Conservation (phyloP, 2,329 filamentous ascomycete genomes). For the Tolypocladium nubicola region DNA sequence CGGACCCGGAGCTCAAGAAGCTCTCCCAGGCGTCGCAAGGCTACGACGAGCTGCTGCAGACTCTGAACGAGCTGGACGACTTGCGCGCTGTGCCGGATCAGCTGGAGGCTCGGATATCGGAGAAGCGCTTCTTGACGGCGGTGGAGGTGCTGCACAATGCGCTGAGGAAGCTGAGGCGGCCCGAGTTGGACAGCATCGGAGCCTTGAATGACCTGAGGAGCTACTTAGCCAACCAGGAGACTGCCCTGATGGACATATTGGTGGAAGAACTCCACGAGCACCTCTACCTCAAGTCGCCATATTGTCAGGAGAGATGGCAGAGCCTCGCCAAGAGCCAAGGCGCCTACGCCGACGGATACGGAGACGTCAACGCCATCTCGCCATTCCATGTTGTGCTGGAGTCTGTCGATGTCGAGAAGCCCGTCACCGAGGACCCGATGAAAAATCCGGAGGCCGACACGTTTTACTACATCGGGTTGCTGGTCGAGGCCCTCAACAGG, state of each 20-base stretch:
- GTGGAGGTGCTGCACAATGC: conserved; percentile 88
- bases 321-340: conserved; percentile 60
- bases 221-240: conserved; percentile 90
- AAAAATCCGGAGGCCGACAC: conserved; percentile 94
- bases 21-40: conserved; percentile 78
- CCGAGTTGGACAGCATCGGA: conserved; percentile 84
- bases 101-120: conserved; percentile 86
- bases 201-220: conserved; percentile 75
- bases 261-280: conserved; percentile 98
- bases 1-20: conserved; percentile 84
- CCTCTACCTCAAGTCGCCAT: conserved; percentile 93
- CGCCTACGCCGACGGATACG: conserved; percentile 35
- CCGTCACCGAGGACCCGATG: conserved; percentile 73
- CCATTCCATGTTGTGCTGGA: conserved; percentile 53
- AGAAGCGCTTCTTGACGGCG: conserved; percentile 87
- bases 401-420: conserved; percentile 46
- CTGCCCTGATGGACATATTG: conserved; percentile 80
- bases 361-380: conserved; percentile 31
- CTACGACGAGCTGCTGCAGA: conserved; percentile 82
- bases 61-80: conserved; percentile 76
- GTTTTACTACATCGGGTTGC: conserved; percentile 80
- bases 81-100: conserved; percentile 83
- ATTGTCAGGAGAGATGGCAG: conserved; percentile 95
- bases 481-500: conserved; percentile 84
- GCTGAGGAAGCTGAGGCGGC: conserved; percentile 69